Percentiles rank a stretch among this genome's conserved stretches.
Evolutionary conservation across 192 early-diverging fungal species (phyloP).

Genomic region (Chytriomyces sp.): DNA sequence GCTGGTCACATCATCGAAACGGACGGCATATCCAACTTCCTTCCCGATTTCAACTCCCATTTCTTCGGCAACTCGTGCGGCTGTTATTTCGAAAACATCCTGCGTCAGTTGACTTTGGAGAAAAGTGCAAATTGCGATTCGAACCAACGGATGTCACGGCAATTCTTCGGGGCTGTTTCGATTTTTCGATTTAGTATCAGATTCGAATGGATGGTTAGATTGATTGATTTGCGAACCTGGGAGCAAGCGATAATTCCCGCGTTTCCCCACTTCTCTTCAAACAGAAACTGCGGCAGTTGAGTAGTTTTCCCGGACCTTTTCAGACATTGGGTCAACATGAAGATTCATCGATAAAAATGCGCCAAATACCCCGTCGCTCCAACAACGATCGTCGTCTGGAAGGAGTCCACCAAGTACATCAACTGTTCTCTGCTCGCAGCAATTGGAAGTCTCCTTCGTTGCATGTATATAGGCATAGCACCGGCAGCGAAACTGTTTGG

Average conservation of each 20-base stretch:
- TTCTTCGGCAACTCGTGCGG: conserved; percentile 77
- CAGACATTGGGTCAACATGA: background rate
- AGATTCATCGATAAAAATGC: background rate
- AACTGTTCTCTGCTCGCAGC: conserved; percentile 55
- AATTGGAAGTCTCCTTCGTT: conserved; percentile 19
- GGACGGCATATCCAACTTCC: conserved; percentile 78
- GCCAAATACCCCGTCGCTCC: conserved; percentile 67
- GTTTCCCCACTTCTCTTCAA: conserved; percentile 75
- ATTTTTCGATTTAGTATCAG: too few species aligned
- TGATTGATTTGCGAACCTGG: conserved; percentile 54
- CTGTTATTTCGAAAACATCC: conserved; percentile 41
- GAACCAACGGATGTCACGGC: conserved; percentile 32
- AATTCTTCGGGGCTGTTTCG: conserved; percentile 30
- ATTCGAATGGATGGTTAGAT: background rate
- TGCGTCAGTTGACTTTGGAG: background rate
- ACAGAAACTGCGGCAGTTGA: conserved; percentile 80
- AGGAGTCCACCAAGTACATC: conserved; percentile 68
- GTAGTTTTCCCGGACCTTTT: conserved; percentile 75
- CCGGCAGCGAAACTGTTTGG: conserved; percentile 1
- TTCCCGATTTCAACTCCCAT: conserved; percentile 68
- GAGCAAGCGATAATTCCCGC: conserved; percentile 73
- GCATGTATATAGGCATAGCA: conserved; percentile 24
- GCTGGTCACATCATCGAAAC: conserved; percentile 71
- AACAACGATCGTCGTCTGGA: conserved; percentile 74
- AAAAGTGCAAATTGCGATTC: background rate